A percentile compares a stretch with the other conserved stretches of the same genome.
Evolutionary conservation across 2,329 filamentous ascomycete species (phyloP).

Genomic region (Chrysosporium keratinophilum): DNA sequence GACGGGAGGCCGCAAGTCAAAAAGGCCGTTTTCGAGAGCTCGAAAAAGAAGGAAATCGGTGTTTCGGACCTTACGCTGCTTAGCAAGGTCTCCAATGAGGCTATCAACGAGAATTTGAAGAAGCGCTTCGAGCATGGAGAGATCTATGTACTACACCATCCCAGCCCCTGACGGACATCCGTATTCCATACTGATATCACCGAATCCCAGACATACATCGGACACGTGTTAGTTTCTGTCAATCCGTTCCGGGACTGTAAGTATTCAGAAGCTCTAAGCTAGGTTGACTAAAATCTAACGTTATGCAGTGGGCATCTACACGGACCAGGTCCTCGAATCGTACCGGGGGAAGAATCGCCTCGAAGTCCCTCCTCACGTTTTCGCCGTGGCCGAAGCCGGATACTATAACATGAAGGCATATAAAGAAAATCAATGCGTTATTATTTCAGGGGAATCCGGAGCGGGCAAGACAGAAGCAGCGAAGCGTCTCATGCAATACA

Average conservation of each 20-base stretch:
- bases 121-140: slow-evolving; percentile 95
- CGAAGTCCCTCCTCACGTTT: slow-evolving; percentile 88
- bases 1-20: slow-evolving; percentile 61
- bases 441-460: slow-evolving; percentile 96
- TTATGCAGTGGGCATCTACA: slow-evolving; percentile 77
- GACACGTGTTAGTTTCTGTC: slow-evolving; percentile 97
- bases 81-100: slow-evolving; percentile 97
- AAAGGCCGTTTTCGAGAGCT: slow-evolving; percentile 90
- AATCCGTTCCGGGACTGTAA: slow-evolving; percentile 87
- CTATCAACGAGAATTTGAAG: slow-evolving; percentile 98
- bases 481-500: slow-evolving; percentile 99
- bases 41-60: slow-evolving; percentile 98
- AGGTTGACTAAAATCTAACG: slow-evolving; percentile 27
- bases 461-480: slow-evolving; percentile 97
- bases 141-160: slow-evolving; percentile 60
- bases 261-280: slow-evolving; percentile 23
- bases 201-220: slow-evolving; percentile 70
- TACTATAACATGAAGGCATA: slow-evolving; percentile 99
- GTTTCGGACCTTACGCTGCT: slow-evolving; percentile 95
- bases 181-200: slow-evolving; percentile 5
- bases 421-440: slow-evolving; percentile 97
- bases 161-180: background rate
- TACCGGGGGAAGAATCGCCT: slow-evolving; percentile 96
- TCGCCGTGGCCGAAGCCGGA: slow-evolving; percentile 86
- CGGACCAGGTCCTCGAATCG: slow-evolving; percentile 80